Evolutionary conservation across 2,329 filamentous ascomycete genomes (phyloP).

Genomic region (Stagonosporopsis cucurbitacearum): DNA sequence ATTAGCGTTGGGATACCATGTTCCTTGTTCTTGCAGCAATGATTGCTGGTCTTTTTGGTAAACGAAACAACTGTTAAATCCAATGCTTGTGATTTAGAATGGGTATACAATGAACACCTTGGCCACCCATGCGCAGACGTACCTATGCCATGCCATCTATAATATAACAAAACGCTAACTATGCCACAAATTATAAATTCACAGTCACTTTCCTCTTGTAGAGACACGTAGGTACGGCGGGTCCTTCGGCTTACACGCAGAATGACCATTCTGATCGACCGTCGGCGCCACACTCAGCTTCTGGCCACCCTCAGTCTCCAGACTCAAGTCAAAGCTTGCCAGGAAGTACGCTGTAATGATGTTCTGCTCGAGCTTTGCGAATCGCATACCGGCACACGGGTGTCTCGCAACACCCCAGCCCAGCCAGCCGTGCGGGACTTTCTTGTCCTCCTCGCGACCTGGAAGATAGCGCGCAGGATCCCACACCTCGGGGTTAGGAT

Average conservation of each 20-base stretch:
- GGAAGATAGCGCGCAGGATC: slow-evolving; percentile 59
- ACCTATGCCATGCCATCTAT: background rate
- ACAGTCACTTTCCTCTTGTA: slow-evolving; percentile 25
- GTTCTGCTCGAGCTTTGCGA: slow-evolving; percentile 62
- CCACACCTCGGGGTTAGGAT: slow-evolving; percentile 57
- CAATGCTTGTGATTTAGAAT: background rate
- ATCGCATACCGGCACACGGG: slow-evolving; percentile 54
- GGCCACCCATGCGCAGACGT: background rate
- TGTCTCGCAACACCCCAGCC: slow-evolving; percentile 52
- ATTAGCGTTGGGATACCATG: background rate
- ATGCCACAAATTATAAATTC: background rate
- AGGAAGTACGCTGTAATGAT: slow-evolving; percentile 59
- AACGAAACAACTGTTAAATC: background rate
- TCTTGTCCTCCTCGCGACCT: slow-evolving; percentile 58
- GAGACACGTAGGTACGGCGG: slow-evolving; percentile 51
- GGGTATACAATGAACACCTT: slow-evolving; percentile 1
- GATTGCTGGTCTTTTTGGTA: background rate
- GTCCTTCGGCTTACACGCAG: slow-evolving; percentile 51
- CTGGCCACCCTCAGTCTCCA: slow-evolving; percentile 52
- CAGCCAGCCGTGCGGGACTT: slow-evolving; percentile 42
- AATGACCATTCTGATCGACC: slow-evolving; percentile 48
- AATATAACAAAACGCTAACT: background rate
- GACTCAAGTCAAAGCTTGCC: slow-evolving; percentile 57
- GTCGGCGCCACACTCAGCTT: slow-evolving; percentile 36
- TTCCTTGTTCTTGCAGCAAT: background rate